Conservation (phyloP, 768 basidiomycete species). For the Lactifluus pinguis region DNA sequence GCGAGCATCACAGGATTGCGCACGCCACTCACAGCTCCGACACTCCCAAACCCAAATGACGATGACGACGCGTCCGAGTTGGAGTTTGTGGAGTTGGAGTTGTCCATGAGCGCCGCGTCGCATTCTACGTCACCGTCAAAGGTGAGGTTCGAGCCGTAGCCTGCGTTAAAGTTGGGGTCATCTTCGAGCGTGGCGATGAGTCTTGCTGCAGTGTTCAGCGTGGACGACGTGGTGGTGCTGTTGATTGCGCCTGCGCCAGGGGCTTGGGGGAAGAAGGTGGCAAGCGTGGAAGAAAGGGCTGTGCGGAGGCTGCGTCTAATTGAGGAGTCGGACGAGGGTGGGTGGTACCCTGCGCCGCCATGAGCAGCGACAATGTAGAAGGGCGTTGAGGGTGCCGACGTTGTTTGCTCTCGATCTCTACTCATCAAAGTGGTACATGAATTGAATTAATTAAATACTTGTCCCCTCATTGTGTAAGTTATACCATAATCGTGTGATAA, state of each 20-base stretch:
- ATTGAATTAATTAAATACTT: background rate
- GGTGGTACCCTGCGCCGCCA: constrained; percentile 70
- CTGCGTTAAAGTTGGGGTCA: constrained; percentile 26
- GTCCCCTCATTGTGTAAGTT: too few relatives aligned
- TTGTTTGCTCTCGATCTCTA: background rate
- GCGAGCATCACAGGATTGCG: constrained; percentile 65
- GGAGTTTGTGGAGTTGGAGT: constrained; percentile 24
- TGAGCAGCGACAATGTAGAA: constrained; percentile 48
- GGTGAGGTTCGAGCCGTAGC: constrained; percentile 73
- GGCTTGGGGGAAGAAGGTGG: background rate
- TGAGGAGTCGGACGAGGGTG: constrained; percentile 23
- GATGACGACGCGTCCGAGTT: background rate
- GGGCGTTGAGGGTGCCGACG: background rate
- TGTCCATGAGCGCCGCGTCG: constrained; percentile 67
- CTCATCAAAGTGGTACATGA: background rate
- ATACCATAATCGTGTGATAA: constrained; percentile 11
- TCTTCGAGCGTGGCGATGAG: background rate
- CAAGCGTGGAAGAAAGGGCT: constrained; percentile 41
- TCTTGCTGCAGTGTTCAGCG: constrained; percentile 3
- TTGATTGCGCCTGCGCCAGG: background rate
- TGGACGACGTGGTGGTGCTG: background rate
- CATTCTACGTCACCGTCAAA: constrained; percentile 70
- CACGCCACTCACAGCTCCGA: constrained; percentile 58
- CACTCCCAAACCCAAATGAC: constrained; percentile 69
- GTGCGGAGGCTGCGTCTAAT: constrained; percentile 48